These are phyloP conservation scores for Rhodocollybia butyracea DNA, from an alignment of 768 basidiomycete species.

Conservation along the genomic window DNA sequence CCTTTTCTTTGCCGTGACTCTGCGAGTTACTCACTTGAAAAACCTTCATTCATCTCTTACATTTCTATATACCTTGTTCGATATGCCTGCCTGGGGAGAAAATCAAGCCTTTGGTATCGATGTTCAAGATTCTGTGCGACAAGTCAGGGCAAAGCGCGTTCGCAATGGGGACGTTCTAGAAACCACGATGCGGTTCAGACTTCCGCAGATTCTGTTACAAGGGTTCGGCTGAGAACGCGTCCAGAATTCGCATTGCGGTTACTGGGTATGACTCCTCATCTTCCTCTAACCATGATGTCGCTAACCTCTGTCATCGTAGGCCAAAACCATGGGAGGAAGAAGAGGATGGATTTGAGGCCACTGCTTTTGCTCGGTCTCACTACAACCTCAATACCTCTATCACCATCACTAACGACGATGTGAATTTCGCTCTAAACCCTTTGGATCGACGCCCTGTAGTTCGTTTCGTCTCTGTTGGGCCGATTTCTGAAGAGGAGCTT, in stretches of 20 bases:
- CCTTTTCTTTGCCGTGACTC: background rate
- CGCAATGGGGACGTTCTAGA: background rate
- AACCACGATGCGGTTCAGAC: slow-evolving; percentile 7
- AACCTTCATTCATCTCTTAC: background rate
- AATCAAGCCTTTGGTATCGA: slow-evolving; percentile 3
- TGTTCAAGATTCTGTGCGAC: slow-evolving; percentile 3
- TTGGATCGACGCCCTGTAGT: background rate
- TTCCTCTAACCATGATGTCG: too few species aligned
- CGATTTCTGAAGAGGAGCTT: slow-evolving; percentile 4
- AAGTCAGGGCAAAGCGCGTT: background rate
- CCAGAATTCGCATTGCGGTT: background rate
- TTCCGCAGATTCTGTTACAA: background rate
- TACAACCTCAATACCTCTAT: slow-evolving; percentile 1
- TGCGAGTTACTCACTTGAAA: background rate
- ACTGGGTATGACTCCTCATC: background rate
- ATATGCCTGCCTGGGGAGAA: background rate
- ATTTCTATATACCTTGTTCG: background rate
- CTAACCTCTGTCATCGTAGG: background rate
- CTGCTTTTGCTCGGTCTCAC: background rate
- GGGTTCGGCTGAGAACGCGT: slow-evolving; percentile 5
- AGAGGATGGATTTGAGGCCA: background rate
- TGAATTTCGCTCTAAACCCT: background rate
- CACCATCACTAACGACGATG: slow-evolving; percentile 4
- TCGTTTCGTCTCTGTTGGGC: slow-evolving; percentile 4
- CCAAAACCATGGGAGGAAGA: slow-evolving; percentile 6